Evolutionary conservation across 805 yeast species (phyloP).

Genomic region (Candida ficus): DNA sequence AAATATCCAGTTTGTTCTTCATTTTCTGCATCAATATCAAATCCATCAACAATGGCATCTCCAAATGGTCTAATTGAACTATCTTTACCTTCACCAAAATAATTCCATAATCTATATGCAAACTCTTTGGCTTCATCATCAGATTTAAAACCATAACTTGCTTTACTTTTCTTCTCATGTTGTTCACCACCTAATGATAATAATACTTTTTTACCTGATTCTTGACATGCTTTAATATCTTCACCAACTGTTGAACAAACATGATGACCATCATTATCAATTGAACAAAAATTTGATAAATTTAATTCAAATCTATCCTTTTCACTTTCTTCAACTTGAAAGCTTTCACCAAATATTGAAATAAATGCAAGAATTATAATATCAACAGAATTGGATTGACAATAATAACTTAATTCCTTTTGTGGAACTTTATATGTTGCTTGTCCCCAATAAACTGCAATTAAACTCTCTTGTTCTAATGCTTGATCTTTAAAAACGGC

Average conservation of each 20-base stretch:
- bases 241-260: constrained; percentile 51
- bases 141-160: constrained; percentile 69
- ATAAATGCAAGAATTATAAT: constrained; percentile 64
- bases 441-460: constrained; percentile 80
- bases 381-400: constrained; percentile 65
- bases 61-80: constrained; percentile 56
- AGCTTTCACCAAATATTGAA: constrained; percentile 16
- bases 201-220: constrained; percentile 69
- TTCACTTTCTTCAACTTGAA: background rate
- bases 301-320: constrained; percentile 35
- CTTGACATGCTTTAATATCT: constrained; percentile 74
- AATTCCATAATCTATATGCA: constrained; percentile 55
- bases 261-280: constrained; percentile 28
- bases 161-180: constrained; percentile 37
- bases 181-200: constrained; percentile 73
- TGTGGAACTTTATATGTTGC: constrained; percentile 45
- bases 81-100: constrained; percentile 49
- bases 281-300: constrained; percentile 48
- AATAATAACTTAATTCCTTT: constrained; percentile 44
- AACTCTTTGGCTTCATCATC: constrained; percentile 68
- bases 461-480: constrained; percentile 10
- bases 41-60: constrained; percentile 77
- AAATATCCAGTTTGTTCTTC: constrained; percentile 59
- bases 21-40: constrained; percentile 86
- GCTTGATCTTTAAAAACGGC: background rate